Evolutionary conservation across 345 rosid species (phyloP), one percentile per base, ranked within the genome.

Genomic region (Sisymbrium altissimum): DNA sequence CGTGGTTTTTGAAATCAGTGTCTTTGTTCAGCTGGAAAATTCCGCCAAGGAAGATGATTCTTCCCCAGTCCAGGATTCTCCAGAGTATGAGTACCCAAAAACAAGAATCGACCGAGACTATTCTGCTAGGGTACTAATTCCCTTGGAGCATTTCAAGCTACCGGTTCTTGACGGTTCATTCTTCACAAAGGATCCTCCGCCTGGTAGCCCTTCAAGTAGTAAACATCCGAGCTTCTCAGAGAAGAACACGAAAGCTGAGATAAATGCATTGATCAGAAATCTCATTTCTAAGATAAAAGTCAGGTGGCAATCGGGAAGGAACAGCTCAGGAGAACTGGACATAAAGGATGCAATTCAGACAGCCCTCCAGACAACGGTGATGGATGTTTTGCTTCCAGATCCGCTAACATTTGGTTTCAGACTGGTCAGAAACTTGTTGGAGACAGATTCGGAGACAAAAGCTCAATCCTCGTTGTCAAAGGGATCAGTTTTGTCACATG

Each of bases 301-400:
- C 43, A 80, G 91, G 70, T 96, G 99, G 98, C 94, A 87, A 52
- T 92, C 99, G 7, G 98, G 99, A 54, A 83, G 92, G 73, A 92
- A 89, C 84, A 90, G 99, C 89, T 92, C 87, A 0, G 97, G 99
- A 46, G 97, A 92, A 76, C 67, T 96, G 80, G 90, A 90, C 78
- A 90, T 90, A 66, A 92, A 86, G 80, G 96, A 96, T 70, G 91
- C 97, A 65, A 84, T 92, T 75, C 94, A 86, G 78, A 83, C 92
- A 53, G 98, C 97, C 4, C 96, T 96, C 32, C 95, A 89, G 81
- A 79, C 96, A 46, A 90, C 96, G 0, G 94, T 88, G 70, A 88
- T 92, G 98, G 99, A 96, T 78, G 91, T 96, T 49, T 81, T 96
- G 75, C 84, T 96, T 54, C 98, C 98, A 32, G 99, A 96, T 86